phyloP scores from a whole-genome alignment of 352 stramenopile species.

The Phytophthora melonis region DNA sequence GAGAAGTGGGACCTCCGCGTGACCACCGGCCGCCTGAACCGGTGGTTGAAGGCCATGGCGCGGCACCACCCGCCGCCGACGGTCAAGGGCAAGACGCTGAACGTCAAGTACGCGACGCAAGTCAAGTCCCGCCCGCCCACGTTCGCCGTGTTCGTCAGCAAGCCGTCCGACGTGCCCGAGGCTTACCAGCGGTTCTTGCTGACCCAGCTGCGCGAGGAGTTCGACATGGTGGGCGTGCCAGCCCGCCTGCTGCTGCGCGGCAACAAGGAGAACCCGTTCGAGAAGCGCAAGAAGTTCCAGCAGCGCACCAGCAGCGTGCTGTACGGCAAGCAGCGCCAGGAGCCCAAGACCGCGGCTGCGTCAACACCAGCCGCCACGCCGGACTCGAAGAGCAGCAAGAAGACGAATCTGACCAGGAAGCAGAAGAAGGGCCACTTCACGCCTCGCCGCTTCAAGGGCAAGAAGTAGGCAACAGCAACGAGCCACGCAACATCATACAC shows the following conservation, averaged over 20 bases:
- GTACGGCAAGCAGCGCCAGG: slow-evolving; percentile 63
- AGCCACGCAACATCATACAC: slow-evolving; percentile 28
- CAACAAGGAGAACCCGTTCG: slow-evolving; percentile 86
- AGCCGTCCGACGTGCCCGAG: slow-evolving; percentile 75
- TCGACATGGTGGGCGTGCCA: slow-evolving; percentile 86
- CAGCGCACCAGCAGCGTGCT: slow-evolving; percentile 74
- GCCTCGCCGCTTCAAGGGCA: slow-evolving; percentile 49
- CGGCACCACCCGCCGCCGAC: slow-evolving; percentile 85
- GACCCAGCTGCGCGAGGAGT: slow-evolving; percentile 83
- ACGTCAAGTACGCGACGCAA: slow-evolving; percentile 91
- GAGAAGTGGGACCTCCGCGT: slow-evolving; percentile 85
- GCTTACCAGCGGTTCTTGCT: slow-evolving; percentile 84
- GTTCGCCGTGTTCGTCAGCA: slow-evolving; percentile 88
- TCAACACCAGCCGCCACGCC: not conserved
- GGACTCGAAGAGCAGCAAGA: slow-evolving; percentile 29
- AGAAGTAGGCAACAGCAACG: slow-evolving; percentile 19
- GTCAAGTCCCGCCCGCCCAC: slow-evolving; percentile 85
- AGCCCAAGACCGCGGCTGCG: slow-evolving; percentile 6
- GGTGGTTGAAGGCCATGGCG: slow-evolving; percentile 87
- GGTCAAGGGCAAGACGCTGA: slow-evolving; percentile 85
- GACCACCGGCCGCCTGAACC: slow-evolving; percentile 79
- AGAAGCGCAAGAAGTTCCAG: slow-evolving; percentile 87
- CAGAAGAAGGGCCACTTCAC: slow-evolving; percentile 52
- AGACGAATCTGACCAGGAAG: slow-evolving; percentile 43
- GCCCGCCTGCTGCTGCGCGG: slow-evolving; percentile 78